Conservation (phyloP, 2,329 filamentous ascomycete genomes). For the Lecanicillium sp. region DNA sequence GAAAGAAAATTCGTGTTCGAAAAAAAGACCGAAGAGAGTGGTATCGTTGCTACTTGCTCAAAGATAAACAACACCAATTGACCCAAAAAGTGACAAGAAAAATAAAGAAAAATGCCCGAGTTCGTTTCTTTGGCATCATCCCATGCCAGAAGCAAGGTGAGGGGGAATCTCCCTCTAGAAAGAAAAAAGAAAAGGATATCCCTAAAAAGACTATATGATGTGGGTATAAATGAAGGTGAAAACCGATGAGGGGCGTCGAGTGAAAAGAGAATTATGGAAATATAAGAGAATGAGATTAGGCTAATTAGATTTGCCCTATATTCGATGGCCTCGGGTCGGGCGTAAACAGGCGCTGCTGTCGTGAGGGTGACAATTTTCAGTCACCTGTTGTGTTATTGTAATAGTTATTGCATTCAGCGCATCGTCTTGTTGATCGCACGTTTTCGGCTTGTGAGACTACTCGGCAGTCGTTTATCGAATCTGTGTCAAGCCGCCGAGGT, state of each 20-base stretch:
- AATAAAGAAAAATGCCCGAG: neutral
- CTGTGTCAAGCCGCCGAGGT: slow-evolving; percentile 40
- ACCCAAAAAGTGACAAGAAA: neutral
- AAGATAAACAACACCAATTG: too few relatives aligned
- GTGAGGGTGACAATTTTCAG: neutral
- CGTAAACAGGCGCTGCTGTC: slow-evolving; percentile 1
- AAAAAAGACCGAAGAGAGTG: too few relatives aligned
- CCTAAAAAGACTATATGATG: neutral
- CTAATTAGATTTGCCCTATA: too few relatives aligned
- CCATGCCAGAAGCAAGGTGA: neutral
- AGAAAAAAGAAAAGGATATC: neutral
- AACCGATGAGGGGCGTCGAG: too few relatives aligned
- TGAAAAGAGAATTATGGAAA: neutral
- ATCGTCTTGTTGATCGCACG: too few relatives aligned
- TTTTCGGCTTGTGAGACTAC: too few relatives aligned
- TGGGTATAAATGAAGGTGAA: neutral
- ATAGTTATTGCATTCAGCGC: too few relatives aligned
- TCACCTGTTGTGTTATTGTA: too few relatives aligned
- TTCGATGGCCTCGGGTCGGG: slow-evolving; percentile 4
- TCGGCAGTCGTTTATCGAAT: slow-evolving; percentile 27
- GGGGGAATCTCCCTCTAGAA: neutral
- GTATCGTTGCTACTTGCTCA: too few relatives aligned
- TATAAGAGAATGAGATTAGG: neutral
- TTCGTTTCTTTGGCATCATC: slow-evolving; percentile 6
- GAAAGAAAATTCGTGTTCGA: too few relatives aligned